These are phyloP conservation scores for peach (Prunus persica) DNA, from an alignment of 306 rosid species.

Conservation along the genomic window Prunus_persica_NCBIv2 NC_034015.1:15415501-15416000, in stretches of 20 bases:
- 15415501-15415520: constrained; percentile 9
- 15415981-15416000: not conserved
- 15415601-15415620: not conserved
- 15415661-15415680: constrained; percentile 55
- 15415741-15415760: not conserved
- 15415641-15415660: constrained; percentile 17
- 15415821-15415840: constrained; percentile 58
- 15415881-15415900: not conserved
- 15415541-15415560: constrained; percentile 10
- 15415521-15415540: constrained; percentile 9
- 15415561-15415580: constrained; percentile 11
- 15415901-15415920: not conserved
- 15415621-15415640: not conserved
- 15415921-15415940: not conserved
- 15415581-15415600: constrained; percentile 1
- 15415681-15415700: constrained; percentile 61
- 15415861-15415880: not conserved
- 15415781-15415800: not conserved
- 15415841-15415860: constrained; percentile 80
- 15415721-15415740: constrained; percentile 37
- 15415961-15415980: not conserved
- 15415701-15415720: constrained; percentile 65
- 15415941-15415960: not conserved
- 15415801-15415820: constrained; percentile 33
- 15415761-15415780: not conserved